Conservation (phyloP, 306 rosid species). For the Prunus mume region DNA sequence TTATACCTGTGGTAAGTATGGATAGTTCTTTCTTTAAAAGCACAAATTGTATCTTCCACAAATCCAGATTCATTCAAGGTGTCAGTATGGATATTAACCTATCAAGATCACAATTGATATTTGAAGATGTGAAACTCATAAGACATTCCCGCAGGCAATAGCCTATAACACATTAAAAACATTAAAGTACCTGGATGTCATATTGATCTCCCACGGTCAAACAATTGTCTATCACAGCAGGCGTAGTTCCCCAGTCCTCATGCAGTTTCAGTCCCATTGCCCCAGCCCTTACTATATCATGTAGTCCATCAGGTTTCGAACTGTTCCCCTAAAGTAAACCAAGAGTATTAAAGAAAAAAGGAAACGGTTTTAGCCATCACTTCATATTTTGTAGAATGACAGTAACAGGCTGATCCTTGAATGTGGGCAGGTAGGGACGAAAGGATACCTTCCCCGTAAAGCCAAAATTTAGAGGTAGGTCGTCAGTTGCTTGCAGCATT, state of each 20-base stretch:
- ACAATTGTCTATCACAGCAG: conserved; percentile 82
- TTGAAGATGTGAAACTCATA: background rate
- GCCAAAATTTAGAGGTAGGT: conserved; percentile 84
- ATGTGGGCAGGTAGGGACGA: background rate
- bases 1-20: conserved; percentile 89
- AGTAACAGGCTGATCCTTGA: background rate
- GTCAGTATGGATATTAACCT: conserved; percentile 97
- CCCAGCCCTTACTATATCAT: conserved; percentile 74
- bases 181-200: conserved; percentile 66
- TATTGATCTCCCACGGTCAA: conserved; percentile 67
- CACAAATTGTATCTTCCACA: conserved; percentile 82
- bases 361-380: background rate
- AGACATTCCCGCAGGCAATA: background rate
- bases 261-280: conserved; percentile 98
- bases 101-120: conserved; percentile 14
- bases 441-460: conserved; percentile 81
- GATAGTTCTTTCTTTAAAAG: conserved; percentile 90
- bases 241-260: conserved; percentile 97
- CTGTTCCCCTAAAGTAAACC: conserved; percentile 66
- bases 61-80: conserved; percentile 94
- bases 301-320: conserved; percentile 64
- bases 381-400: background rate
- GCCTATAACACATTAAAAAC: background rate
- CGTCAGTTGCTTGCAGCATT: conserved; percentile 90
- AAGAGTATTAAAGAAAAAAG: conserved; percentile 5